Base-by-base conservation (phyloP, 371 early-diverging fungal species). In the Mucor lusitanicus region DNA sequence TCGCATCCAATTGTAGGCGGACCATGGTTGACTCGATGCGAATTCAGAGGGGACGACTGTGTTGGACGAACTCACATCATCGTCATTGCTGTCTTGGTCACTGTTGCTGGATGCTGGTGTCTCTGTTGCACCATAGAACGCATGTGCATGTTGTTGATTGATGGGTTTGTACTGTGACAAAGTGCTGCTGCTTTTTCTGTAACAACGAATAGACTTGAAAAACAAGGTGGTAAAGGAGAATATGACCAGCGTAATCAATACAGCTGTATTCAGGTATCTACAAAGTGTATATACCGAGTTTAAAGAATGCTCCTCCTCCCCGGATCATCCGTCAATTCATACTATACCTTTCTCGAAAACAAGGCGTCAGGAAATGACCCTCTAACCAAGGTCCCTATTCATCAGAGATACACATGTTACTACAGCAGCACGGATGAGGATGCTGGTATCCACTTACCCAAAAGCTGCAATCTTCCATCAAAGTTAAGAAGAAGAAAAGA, bases 311-410 rank as follows among this genome's bases (percentile, higher is more conserved):
- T 37, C 37, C 37, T 32, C 32, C 32, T 32, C 32, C 35, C 9
- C 39, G 0, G 8, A 54, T 54, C 37, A 28, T 23, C 30, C 19
- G 54, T 23, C 23, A 60, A 33, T 33, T 30, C 2, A 2, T 8
- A 33, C 33, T 7, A 37, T 63, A 71, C 71, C 32, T 58, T 62
- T 66, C 71, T 56, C 71, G 62, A 53, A 63, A 66, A 37, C 71
- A 71, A 21, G 71, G 71, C 48, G 59, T 33, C 23, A 50, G 23
- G 58, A 70, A 70, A 59, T 65, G 62, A 40, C 61, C 56, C 23
- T 50, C 59, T 56, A 61, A 39, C 70, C 70, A 70, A 17, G 61
- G 53, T 48, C 60, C 54, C 69, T 69, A 60, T 40, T n/a, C 40
- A 40, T 40, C 4, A 30, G 30, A 42, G n/a, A 44, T 44, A 44